phyloP scores from a whole-genome alignment of 345 rosid species.

The Viola odorata region DNA sequence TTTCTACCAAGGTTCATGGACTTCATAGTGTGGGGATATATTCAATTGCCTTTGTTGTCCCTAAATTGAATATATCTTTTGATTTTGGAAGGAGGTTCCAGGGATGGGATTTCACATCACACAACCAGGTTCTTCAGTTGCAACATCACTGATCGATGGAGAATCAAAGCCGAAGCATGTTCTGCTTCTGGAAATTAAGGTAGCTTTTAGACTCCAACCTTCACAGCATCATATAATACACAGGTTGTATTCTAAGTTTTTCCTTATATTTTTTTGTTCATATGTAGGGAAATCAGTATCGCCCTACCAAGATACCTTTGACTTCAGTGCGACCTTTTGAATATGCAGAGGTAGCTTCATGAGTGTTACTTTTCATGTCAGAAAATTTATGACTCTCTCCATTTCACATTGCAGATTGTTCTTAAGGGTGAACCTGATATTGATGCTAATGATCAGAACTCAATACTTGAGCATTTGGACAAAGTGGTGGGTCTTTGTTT shows the following conservation, averaged over 20 bases:
- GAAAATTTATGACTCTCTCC: conserved; percentile 22
- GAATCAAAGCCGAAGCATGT: conserved; percentile 98
- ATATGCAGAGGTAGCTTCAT: conserved; percentile 62
- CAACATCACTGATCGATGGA: conserved; percentile 96
- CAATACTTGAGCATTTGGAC: conserved; percentile 90
- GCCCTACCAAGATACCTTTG: conserved; percentile 95
- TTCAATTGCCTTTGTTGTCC: conserved; percentile 1
- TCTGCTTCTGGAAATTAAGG: conserved; percentile 97
- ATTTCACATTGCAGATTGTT: conserved; percentile 52
- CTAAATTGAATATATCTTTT: conserved; percentile 33
- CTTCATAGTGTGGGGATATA: conserved; percentile 97
- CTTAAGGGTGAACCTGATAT: conserved; percentile 78
- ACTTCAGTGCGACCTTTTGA: conserved; percentile 93
- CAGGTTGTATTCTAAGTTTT: neutral
- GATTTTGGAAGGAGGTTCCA: conserved; percentile 70
- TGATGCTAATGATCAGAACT: conserved; percentile 91
- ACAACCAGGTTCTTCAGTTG: conserved; percentile 99
- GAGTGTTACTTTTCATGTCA: conserved; percentile 8
- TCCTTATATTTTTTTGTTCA: conserved; percentile 15
- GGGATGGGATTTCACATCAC: conserved; percentile 99
- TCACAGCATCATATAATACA: neutral
- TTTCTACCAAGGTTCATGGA: conserved; percentile 92
- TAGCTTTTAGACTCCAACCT: conserved; percentile 20
- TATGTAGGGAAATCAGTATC: conserved; percentile 86
- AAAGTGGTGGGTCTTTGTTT: conserved; percentile 54